Percentiles rank a stretch among this genome's conserved stretches.
phyloP scores from a whole-genome alignment of 345 rosid species.

The Lepidium sativum region DNA sequence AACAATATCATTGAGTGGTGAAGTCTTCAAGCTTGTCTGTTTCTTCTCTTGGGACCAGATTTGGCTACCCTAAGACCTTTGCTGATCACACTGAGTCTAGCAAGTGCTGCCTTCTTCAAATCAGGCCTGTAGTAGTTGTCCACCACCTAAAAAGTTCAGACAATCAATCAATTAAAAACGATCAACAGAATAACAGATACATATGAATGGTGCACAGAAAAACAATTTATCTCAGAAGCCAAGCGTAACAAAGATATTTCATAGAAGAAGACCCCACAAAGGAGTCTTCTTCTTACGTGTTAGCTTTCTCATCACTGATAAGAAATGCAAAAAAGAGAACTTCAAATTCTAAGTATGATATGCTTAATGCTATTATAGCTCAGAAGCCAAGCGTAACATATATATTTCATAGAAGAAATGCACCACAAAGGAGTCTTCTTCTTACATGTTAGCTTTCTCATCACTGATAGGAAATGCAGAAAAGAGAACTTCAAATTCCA shows the following conservation, averaged over 20 bases:
- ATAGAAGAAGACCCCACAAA: conserved; percentile 23
- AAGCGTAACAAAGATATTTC: conserved; percentile 50
- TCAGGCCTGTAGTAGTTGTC: conserved; percentile 68
- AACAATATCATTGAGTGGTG: not conserved
- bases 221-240: conserved; percentile 40
- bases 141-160: conserved; percentile 36
- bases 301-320: conserved; percentile 32
- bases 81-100: conserved; percentile 55
- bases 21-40: conserved; percentile 38
- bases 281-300: conserved; percentile 34
- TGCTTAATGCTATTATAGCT: not conserved
- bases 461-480: conserved; percentile 1
- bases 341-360: not conserved
- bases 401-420: conserved; percentile 33
- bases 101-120: conserved; percentile 62
- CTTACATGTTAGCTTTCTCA: conserved; percentile 41
- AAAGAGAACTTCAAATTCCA: not conserved
- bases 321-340: not conserved
- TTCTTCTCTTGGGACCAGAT: conserved; percentile 60
- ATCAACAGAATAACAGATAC: not conserved
- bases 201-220: not conserved
- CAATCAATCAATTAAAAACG: not conserved
- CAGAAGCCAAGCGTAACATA: conserved; percentile 35
- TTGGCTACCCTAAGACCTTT: conserved; percentile 61
- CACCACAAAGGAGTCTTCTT: conserved; percentile 13